Evolutionary conservation across 108 stramenopile species (phyloP).

Genomic region (Pseudonitzschia multistriata): DNA sequence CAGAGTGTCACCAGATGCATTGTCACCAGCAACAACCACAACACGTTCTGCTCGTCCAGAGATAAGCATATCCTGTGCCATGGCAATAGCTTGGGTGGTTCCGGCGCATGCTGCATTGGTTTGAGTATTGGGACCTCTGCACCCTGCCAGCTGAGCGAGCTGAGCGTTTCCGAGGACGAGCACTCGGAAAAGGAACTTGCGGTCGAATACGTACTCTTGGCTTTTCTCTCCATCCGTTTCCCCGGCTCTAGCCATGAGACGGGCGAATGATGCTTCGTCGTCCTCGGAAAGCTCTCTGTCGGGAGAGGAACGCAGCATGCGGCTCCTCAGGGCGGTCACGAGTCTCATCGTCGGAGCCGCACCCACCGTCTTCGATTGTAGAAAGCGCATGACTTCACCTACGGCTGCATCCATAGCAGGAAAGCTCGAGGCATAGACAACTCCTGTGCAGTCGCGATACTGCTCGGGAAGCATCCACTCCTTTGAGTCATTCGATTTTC

Average conservation of each 20-base stretch:
- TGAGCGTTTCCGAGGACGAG: slow-evolving; percentile 95
- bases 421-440: slow-evolving; percentile 94
- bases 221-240: slow-evolving; percentile 47
- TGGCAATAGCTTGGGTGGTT: slow-evolving; percentile 93
- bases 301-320: slow-evolving; percentile 68
- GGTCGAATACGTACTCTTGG: slow-evolving; percentile 85
- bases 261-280: slow-evolving; percentile 85
- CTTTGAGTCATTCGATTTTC: slow-evolving; percentile 63
- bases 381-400: slow-evolving; percentile 91
- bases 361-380: slow-evolving; percentile 85
- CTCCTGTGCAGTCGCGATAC: slow-evolving; percentile 91
- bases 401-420: slow-evolving; percentile 97
- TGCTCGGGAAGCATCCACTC: slow-evolving; percentile 90
- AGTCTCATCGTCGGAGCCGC: slow-evolving; percentile 76
- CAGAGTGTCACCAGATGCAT: slow-evolving; percentile 87
- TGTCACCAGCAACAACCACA: slow-evolving; percentile 93
- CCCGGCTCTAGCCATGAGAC: slow-evolving; percentile 60
- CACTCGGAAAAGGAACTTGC: slow-evolving; percentile 97
- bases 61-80: slow-evolving; percentile 94
- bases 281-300: slow-evolving; percentile 72
- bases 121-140: slow-evolving; percentile 95
- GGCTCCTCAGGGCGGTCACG: slow-evolving; percentile 72
- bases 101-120: slow-evolving; percentile 98
- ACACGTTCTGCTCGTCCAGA: slow-evolving; percentile 92
- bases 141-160: slow-evolving; percentile 92